phyloP scores from a whole-genome alignment of 2,329 filamentous ascomycete genomes.

The Geoglossum cookeanum region DNA sequence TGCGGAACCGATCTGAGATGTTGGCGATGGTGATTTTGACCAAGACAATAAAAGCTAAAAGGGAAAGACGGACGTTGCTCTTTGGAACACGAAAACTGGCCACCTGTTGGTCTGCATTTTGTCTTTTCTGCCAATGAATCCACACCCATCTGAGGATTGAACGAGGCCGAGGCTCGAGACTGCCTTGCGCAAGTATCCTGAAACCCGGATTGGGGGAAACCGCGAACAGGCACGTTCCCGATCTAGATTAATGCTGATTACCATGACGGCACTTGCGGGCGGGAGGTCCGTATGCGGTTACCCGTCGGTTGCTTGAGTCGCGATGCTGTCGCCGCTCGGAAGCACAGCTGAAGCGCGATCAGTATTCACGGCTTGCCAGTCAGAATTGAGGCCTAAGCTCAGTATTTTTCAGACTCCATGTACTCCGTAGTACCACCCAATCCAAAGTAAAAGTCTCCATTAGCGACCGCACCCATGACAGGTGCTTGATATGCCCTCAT shows the following conservation, averaged over 20 bases:
- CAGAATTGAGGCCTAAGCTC: neutral
- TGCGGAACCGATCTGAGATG: neutral
- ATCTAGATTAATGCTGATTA: neutral
- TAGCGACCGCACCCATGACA: neutral
- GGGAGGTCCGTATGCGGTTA: neutral
- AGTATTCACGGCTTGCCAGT: neutral
- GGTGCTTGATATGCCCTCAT: neutral
- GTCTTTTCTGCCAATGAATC: neutral
- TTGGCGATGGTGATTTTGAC: neutral
- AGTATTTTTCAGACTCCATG: neutral
- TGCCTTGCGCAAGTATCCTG: neutral
- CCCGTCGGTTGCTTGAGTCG: conserved; percentile 1
- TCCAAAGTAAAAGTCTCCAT: neutral
- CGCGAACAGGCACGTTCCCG: neutral
- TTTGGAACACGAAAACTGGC: neutral
- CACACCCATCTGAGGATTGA: neutral
- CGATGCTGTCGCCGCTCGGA: neutral
- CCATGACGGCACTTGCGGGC: neutral
- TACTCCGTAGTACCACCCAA: neutral
- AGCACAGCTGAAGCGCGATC: conserved; percentile 1
- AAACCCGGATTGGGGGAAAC: neutral
- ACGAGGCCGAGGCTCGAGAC: neutral
- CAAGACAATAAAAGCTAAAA: neutral
- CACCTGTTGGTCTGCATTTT: neutral
- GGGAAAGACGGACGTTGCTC: neutral